Base-by-base conservation (phyloP, 306 rosid species). In the Pyrus pyrifolia region DNA sequence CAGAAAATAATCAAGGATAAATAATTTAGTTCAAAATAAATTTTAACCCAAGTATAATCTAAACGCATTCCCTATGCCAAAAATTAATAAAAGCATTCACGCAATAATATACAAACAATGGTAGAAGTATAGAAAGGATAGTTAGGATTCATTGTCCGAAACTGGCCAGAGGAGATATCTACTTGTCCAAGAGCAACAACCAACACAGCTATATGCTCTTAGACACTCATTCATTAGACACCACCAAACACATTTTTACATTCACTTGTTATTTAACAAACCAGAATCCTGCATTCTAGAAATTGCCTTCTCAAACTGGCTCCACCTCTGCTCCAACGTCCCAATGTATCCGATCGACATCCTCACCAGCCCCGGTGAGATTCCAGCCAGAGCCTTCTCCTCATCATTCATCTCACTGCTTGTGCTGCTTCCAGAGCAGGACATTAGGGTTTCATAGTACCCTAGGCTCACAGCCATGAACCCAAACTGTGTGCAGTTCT, bases 401-500 rank as follows among this genome's bases (percentile, higher is more conserved):
- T 89, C 85, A 1, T 66, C 3, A 27, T 3, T 91, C 84, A 95
- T 2, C 82, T 92, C 97, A 55, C 97, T 95, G 69, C 99, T 95
- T 0, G 99, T 95, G 81, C 97, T 95, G 19, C 93, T 92, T 0
- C 99, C 96, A 1, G 99, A 95, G 69, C 96, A 89, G 0, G 97
- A 95, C 97, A 95, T 95, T 1, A 95, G 96, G 15, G 97, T 95
- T 77, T 95, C 99, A 14, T 90, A 95, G 74, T 89, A 95, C 1
- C 99, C 97, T 66, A 95, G 51, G 76, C 97, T 95, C 40, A 95
- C 97, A 0, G 99, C 99, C 92, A 95, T 90, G 87, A 90, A 82
- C 4, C 97, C 99, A 31, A 95, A 95, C 52, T 91, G 97, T 0
- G 86, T 79, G 70, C 83, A 73, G 79, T 95, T 95, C 46, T 95